Evolutionary conservation across 2,329 filamentous ascomycete species (phyloP), one percentile per base, ranked within the genome.

Genomic region (Alternaria triticina): DNA sequence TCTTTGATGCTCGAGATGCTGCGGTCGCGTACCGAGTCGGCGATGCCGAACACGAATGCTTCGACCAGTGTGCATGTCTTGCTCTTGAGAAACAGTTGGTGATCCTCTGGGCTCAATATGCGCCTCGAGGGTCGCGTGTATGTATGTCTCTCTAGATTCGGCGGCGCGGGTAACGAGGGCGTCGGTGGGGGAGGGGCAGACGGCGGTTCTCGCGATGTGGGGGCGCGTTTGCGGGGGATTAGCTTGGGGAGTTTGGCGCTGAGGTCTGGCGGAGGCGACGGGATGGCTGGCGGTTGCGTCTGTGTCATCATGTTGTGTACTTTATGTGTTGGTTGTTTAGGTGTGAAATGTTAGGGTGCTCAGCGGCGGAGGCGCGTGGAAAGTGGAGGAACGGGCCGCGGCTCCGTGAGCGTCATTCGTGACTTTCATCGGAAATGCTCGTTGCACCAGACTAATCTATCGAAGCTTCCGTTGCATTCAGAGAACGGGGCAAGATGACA

Each of bases 41-140:
- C 90, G 22, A 99, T 88, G 10, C 88, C 87, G 80, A 97, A 97
- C 65, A 97, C 86, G 82, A 97, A 99, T 20, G 92, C 89, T 61
- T 92, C 83, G 46, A 99, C 86, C 44, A 98, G 86, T 8, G 84
- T 85, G 79, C 92, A 91, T 7, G 94, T 90, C 0, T 90, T 85
- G 0, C 94, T 97, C 1, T 87, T 82, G 17, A 94, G 86, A 74
- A 98, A 99, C 5, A 93, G 82, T 17, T 92, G 86, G 77, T 97
- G 94, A 70, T 99, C 96, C 52, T 87, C 83, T 3, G 85, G 84
- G 4, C 94, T 95, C 12, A 99, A 83, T 56, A 99, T 98, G 9
- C 94, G 88, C 64, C 94, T 87, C 12, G 85, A 87, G 1, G 96
- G 96, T 6, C 83, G 83, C 61, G 84, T 83, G 83, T 92, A 96